Conservation (phyloP, 2,329 filamentous ascomycete species). For the Curvularia sp. region DNA sequence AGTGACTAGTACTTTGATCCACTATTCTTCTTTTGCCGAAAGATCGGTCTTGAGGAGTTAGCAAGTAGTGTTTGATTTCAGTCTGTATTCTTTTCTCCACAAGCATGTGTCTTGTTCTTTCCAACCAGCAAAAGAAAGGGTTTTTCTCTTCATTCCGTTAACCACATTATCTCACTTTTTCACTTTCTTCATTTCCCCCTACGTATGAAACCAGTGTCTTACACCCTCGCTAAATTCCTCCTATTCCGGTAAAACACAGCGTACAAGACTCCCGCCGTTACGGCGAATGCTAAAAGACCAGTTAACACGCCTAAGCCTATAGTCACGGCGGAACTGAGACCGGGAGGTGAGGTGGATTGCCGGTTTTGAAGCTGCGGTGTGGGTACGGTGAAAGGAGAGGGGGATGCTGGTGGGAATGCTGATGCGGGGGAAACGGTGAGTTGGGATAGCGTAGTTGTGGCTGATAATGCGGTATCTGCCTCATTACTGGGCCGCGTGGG, state of each 20-base stretch:
- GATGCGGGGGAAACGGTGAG: too few relatives aligned
- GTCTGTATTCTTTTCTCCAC: too few relatives aligned
- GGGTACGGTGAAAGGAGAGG: background rate
- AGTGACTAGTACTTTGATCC: background rate
- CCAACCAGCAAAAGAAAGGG: too few relatives aligned
- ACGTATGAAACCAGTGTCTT: background rate
- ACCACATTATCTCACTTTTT: background rate
- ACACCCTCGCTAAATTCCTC: background rate
- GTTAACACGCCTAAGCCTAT: conserved; percentile 8
- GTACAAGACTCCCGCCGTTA: background rate
- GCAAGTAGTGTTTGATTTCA: too few relatives aligned
- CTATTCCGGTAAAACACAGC: conserved; percentile 1
- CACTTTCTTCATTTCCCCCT: background rate
- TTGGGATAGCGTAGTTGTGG: background rate
- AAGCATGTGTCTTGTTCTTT: too few relatives aligned
- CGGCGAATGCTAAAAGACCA: conserved; percentile 1
- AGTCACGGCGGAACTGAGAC: background rate
- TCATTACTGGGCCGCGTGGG: background rate
- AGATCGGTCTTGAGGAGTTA: too few relatives aligned
- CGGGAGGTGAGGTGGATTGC: background rate
- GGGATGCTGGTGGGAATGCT: too few relatives aligned
- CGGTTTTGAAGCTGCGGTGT: too few relatives aligned
- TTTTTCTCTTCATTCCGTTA: too few relatives aligned
- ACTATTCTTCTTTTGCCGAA: background rate
- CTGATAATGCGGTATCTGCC: background rate